Conservation (phyloP, 2,329 filamentous ascomycete species). For the Endoconidiophora polonica region DNA sequence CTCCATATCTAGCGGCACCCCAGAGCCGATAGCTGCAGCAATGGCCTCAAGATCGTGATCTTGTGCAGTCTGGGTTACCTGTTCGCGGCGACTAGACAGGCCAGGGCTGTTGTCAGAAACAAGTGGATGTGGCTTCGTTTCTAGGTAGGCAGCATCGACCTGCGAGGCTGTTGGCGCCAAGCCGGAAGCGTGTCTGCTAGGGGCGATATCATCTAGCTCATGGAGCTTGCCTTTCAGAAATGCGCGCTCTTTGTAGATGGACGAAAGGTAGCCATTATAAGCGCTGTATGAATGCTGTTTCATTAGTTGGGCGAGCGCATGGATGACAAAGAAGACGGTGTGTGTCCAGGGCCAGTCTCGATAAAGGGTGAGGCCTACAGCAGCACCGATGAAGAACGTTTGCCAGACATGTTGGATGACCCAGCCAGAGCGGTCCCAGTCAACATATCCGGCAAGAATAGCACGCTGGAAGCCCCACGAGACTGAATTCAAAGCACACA, state of each 20-base stretch:
- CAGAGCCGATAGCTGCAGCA: slow-evolving; percentile 21
- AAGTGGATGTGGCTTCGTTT: slow-evolving; percentile 13
- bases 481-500: slow-evolving; percentile 50
- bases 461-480: slow-evolving; percentile 48
- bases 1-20: slow-evolving; percentile 39
- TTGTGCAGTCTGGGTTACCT: slow-evolving; percentile 40
- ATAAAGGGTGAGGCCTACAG: slow-evolving; percentile 49
- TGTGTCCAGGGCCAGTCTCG: slow-evolving; percentile 74
- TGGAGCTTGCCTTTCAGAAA: slow-evolving; percentile 33
- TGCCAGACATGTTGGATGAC: slow-evolving; percentile 64
- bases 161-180: slow-evolving; percentile 15
- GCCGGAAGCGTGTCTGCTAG: neutral
- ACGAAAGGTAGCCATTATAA: slow-evolving; percentile 59
- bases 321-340: slow-evolving; percentile 60
- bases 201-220: slow-evolving; percentile 30
- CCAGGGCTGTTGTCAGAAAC: neutral
- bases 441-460: slow-evolving; percentile 40
- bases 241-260: slow-evolving; percentile 34
- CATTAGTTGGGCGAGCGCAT: slow-evolving; percentile 63
- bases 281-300: slow-evolving; percentile 70
- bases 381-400: slow-evolving; percentile 40
- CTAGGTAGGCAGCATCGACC: slow-evolving; percentile 10
- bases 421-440: slow-evolving; percentile 56
- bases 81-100: slow-evolving; percentile 20
- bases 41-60: slow-evolving; percentile 38